Evolutionary conservation across 2,329 filamentous ascomycete genomes (phyloP), one percentile per base, ranked within the genome.

Genomic region (Arthroderma uncinatum): DNA sequence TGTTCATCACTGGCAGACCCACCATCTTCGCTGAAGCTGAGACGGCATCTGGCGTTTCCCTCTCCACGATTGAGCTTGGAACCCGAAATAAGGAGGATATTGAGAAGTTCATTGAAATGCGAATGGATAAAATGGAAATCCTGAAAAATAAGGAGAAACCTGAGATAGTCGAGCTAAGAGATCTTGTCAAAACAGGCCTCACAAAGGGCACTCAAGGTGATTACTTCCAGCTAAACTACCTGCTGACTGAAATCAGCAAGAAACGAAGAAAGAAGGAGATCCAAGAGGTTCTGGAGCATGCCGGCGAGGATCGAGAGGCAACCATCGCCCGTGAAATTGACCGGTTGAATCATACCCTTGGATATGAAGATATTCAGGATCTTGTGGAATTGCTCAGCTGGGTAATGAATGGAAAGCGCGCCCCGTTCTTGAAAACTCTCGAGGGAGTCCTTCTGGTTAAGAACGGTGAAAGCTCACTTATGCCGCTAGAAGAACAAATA

Each of bases 311-410:
- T 16, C 58, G 64, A 1, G 60, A 62, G 7, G 61, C 66, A 30
- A 65, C 67, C 23, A 66, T 68, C 16, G 56, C 48, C 4, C 58
- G 58, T 12, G 66, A 67, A 25, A 63, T 67, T 34, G 58, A 64
- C 10, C 61, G 57, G 9, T 58, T 67, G 9, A 67, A 66, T 39
- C 55, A 61, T 4, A 61, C 55, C 3, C 61, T 62, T n/a, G 59
- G 60, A 14, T 12, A 58, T 1, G 65, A 66, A 53, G 65, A 68
- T 53, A 61, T 67, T 23, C 59, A 59, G n/a, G 65, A 67, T 33
- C 64, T 68, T 5, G 67, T 67, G 37, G 64, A 65, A 30, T 61
- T 68, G 30, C 61, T 67, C 25, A 60, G 61, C n/a, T 68, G 65
- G 65, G 60, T 64, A 53, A 58, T 62, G n/a, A 62, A 58, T 14